Evolutionary conservation across 345 rosid species (phyloP).

Genomic region (Bruguiera sexangula): DNA sequence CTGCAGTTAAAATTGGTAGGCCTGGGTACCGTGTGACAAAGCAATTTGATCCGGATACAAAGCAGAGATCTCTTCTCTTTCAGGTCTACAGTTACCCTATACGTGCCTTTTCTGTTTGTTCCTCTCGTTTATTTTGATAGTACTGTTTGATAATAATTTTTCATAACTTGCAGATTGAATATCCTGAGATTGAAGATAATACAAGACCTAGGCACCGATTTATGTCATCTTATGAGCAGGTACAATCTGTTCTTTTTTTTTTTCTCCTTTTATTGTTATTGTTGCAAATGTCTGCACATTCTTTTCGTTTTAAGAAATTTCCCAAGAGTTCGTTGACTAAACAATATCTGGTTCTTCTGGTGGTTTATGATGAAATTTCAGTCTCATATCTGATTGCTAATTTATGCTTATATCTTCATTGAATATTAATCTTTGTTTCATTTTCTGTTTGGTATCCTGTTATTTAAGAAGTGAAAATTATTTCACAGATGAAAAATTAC

Average conservation of each 20-base stretch:
- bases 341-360: neutral
- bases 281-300: neutral
- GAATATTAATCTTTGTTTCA: neutral
- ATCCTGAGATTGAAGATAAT: constrained; percentile 96
- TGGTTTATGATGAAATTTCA: neutral
- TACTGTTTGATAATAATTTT: neutral
- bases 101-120: neutral
- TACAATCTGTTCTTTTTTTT: constrained; percentile 1
- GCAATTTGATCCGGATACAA: constrained; percentile 86
- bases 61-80: constrained; percentile 93
- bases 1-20: constrained; percentile 92
- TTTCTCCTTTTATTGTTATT: neutral
- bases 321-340: too few relatives aligned
- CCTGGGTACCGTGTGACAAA: constrained; percentile 97
- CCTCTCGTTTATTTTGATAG: neutral
- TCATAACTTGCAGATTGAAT: constrained; percentile 57
- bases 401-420: neutral
- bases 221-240: constrained; percentile 98
- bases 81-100: constrained; percentile 45
- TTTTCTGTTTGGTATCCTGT: neutral
- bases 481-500: neutral
- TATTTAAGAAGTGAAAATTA: neutral
- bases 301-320: too few relatives aligned
- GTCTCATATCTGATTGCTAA: too few relatives aligned
- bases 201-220: constrained; percentile 85